Conservation (phyloP, 2,329 filamentous ascomycete genomes). For the Beauveria pseudobassiana region DNA sequence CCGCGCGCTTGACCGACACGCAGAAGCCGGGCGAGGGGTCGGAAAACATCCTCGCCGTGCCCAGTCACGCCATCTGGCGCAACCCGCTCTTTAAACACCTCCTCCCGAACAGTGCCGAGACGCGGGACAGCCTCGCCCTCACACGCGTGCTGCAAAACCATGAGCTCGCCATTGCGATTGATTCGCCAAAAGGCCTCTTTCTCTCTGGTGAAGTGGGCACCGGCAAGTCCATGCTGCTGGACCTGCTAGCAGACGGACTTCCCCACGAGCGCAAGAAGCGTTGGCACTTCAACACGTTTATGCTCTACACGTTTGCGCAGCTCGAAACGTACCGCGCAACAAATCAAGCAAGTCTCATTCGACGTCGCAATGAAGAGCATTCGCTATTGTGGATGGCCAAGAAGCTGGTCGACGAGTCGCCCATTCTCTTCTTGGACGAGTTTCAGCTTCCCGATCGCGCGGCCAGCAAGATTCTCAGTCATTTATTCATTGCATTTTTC, state of each 20-base stretch:
- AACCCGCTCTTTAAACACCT: constrained; percentile 54
- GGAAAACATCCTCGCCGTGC: constrained; percentile 35
- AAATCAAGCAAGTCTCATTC: constrained; percentile 21
- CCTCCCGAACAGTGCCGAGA: constrained; percentile 44
- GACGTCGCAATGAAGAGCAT: constrained; percentile 39
- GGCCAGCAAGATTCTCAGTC: constrained; percentile 70
- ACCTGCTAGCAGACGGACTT: constrained; percentile 70
- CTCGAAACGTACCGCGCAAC: constrained; percentile 54
- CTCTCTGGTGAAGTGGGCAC: constrained; percentile 77
- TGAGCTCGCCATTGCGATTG: constrained; percentile 61
- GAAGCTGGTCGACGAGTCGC: constrained; percentile 66
- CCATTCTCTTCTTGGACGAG: constrained; percentile 74
- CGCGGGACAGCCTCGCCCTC: constrained; percentile 54
- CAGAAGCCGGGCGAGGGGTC: constrained; percentile 23
- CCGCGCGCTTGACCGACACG: constrained; percentile 40
- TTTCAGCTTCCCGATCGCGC: constrained; percentile 77
- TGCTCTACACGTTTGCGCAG: constrained; percentile 68
- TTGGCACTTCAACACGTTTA: constrained; percentile 83
- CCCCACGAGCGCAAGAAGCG: constrained; percentile 65
- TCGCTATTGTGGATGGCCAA: constrained; percentile 67
- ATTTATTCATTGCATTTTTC: constrained; percentile 71
- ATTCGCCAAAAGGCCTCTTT: constrained; percentile 67
- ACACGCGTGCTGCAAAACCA: constrained; percentile 62
- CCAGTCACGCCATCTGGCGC: constrained; percentile 47
- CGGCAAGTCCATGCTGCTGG: constrained; percentile 79